Evolutionary conservation across 306 rosid genomes (phyloP), one percentile per base, ranked within the genome.

Genomic region (cucumber (Cucumis sativus)): DNA sequence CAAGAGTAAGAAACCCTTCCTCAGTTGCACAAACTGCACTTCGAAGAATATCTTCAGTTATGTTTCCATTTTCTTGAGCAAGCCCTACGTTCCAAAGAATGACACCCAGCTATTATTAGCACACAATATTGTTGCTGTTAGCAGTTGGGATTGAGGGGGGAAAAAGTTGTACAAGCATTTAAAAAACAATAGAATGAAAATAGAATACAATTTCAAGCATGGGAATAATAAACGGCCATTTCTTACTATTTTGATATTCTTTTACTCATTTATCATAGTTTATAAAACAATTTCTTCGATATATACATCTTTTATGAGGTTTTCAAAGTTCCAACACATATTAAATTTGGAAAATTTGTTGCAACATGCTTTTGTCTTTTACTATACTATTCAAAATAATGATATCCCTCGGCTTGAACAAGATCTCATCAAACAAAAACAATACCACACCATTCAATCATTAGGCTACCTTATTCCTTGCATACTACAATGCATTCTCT

Each of bases 1-100:
- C 97, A 78, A 91, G 89, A 74, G 89, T 88, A 74, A 91, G 85
- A 85, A 93, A 91, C 47, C 96, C 98, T 39, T 91, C 97, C 84
- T 91, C 98, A 10, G 98, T 93, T 47, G 93, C 89, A 62, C 87
- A 85, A 88, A 93, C 86, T 79, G 97, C 93, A 70, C 83, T 86
- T 77, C 80, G 88, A 69, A 91, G 86, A 54, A 81, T 79, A 73
- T 86, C 96, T 84, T 87, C 93, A 17, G 95, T 84, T 74, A 93
- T 85, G 77, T 85, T 83, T 80, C 90, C 88, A 23, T 77, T 85
- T 80, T 89, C 97, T 81, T 75, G 87, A 75, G 97, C 96, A 83
- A 88, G 79, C 78, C 85, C 98, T 93, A 85, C 13, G 75, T n/a
- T 58, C 28, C 51, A 75, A 35, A 15, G 21, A 67, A 81, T 65